phyloP scores from a whole-genome alignment of 2,329 filamentous ascomycete species.

The Aspergillus pseudotamarii region DNA sequence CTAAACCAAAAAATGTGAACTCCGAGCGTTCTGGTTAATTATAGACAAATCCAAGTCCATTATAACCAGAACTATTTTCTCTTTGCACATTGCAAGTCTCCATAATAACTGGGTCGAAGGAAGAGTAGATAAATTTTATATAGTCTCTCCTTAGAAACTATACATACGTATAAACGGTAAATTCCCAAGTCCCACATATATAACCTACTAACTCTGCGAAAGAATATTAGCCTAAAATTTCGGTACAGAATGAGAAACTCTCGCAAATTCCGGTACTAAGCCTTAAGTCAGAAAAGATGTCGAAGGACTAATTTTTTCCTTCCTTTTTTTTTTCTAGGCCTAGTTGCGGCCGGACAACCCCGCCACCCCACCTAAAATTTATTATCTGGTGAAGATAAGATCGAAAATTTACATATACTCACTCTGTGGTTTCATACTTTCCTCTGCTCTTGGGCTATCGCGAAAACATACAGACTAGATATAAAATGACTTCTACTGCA shows the following conservation, averaged over 20 bases:
- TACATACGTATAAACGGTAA: not conserved
- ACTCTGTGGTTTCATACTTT: slow-evolving; percentile 5
- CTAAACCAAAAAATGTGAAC: not conserved
- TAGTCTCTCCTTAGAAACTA: not conserved
- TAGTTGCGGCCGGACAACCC: slow-evolving; percentile 25
- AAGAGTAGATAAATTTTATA: not conserved
- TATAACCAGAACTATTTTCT: not conserved
- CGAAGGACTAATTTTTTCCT: not conserved
- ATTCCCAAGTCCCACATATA: not conserved
- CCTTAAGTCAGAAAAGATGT: not conserved
- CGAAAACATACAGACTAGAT: slow-evolving; percentile 2
- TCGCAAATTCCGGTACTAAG: not conserved
- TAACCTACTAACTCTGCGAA: not conserved
- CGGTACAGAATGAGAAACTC: not conserved
- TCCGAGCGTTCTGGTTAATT: not conserved
- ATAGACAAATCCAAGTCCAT: not conserved
- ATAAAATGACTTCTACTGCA: slow-evolving; percentile 36
- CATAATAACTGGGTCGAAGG: not conserved
- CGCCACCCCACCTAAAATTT: slow-evolving; percentile 44
- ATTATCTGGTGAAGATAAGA: slow-evolving; percentile 37
- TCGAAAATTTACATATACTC: slow-evolving; percentile 30
- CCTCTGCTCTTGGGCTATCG: not conserved
- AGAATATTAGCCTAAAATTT: not conserved
- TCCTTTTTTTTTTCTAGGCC: slow-evolving; percentile 7
- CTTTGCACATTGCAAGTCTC: not conserved